Conservation (phyloP, 768 basidiomycete genomes). For the Pulveroboletus ravenelii region DNA sequence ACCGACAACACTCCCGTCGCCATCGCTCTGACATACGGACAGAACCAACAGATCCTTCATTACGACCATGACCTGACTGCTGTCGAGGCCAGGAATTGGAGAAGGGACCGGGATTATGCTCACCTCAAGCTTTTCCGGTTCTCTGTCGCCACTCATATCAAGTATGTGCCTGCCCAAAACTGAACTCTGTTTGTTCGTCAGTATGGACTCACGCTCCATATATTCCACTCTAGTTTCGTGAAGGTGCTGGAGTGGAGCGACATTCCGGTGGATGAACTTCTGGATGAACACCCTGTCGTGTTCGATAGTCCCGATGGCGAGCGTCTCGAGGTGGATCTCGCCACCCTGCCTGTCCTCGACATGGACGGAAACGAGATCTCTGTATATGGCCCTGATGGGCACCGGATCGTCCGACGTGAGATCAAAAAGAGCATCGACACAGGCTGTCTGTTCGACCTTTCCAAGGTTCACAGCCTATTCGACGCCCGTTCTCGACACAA, state of each 20-base stretch:
- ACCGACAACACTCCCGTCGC: background rate
- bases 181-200: too few relatives aligned
- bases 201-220: too few relatives aligned
- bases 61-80: background rate
- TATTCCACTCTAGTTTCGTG: too few relatives aligned
- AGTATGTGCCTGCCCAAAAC: too few relatives aligned
- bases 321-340: background rate
- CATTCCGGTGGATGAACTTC: background rate
- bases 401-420: background rate
- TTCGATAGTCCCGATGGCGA: background rate
- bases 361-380: fast-evolving
- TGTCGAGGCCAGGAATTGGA: background rate
- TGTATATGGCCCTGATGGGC: background rate
- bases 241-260: background rate
- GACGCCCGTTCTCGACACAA: too few relatives aligned
- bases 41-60: background rate
- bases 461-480: background rate
- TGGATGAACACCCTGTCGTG: background rate
- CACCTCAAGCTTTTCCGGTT: background rate
- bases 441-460: background rate
- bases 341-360: fast-evolving
- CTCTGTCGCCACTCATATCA: background rate
- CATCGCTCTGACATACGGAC: background rate
- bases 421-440: background rate
- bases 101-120: background rate